phyloP scores from a whole-genome alignment of 352 stramenopile species.

The Blastocystis sp. region DNA sequence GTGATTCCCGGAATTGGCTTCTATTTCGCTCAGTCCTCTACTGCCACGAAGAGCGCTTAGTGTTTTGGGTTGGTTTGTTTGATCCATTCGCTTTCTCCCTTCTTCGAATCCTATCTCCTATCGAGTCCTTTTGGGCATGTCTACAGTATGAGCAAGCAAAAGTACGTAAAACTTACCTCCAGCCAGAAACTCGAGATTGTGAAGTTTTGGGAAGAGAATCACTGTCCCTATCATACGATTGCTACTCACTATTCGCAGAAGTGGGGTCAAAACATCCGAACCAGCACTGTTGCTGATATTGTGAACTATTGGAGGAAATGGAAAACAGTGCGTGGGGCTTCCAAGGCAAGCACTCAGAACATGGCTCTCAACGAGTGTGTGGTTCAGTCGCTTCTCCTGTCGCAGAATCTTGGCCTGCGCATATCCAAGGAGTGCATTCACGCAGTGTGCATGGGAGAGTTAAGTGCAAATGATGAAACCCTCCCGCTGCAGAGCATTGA shows the following conservation, averaged over 20 bases:
- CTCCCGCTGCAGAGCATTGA: background rate
- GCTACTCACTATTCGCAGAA: background rate
- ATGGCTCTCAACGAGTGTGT: background rate
- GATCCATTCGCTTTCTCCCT: background rate
- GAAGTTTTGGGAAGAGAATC: conserved; percentile 12
- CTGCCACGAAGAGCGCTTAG: background rate
- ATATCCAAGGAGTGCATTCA: conserved; percentile 13
- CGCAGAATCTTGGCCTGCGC: background rate
- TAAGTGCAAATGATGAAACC: background rate
- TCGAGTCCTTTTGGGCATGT: background rate
- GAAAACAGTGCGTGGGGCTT: background rate
- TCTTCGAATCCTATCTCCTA: background rate
- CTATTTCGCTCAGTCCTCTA: background rate
- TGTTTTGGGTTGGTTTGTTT: background rate
- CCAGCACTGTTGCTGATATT: background rate
- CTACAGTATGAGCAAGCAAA: background rate
- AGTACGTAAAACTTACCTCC: conserved; percentile 11
- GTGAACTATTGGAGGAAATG: conserved; percentile 16
- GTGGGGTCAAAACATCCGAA: conserved; percentile 3
- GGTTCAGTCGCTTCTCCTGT: background rate
- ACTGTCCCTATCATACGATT: background rate
- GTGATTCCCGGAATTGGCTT: conserved; percentile 21
- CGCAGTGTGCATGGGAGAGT: conserved; percentile 5
- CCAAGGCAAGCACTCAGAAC: background rate
- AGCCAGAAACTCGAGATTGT: conserved; percentile 29